Evolutionary conservation across 192 early-diverging fungal species (phyloP).

Genomic region (Chytriomyces sp.): DNA sequence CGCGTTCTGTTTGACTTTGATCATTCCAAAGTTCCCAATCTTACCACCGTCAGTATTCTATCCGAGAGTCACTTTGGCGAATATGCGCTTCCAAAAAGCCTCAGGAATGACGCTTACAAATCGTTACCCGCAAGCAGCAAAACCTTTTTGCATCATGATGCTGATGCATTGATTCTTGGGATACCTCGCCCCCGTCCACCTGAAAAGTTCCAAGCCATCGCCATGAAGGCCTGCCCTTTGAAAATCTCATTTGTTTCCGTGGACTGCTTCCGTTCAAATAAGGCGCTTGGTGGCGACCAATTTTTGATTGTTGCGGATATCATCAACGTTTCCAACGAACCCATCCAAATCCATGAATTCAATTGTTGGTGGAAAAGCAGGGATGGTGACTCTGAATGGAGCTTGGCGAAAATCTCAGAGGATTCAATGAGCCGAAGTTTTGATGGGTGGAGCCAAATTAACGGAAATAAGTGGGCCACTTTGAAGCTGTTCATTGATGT

Average conservation of each 20-base stretch:
- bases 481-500: slow-evolving; percentile 30
- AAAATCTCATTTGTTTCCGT: slow-evolving; percentile 23
- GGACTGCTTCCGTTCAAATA: slow-evolving; percentile 27
- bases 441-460: not conserved
- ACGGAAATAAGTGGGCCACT: slow-evolving; percentile 11
- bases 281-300: slow-evolving; percentile 5
- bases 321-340: not conserved
- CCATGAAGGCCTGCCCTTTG: slow-evolving; percentile 3
- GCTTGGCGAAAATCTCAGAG: slow-evolving; percentile 12
- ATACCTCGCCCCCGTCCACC: slow-evolving; percentile 22
- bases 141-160: not conserved
- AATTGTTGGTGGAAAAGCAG: slow-evolving; percentile 13
- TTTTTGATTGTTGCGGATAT: slow-evolving; percentile 20
- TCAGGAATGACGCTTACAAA: not conserved
- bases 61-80: slow-evolving; percentile 31
- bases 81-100: not conserved
- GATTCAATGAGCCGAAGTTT: slow-evolving; percentile 1
- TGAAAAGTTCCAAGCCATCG: slow-evolving; percentile 12
- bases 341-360: slow-evolving; percentile 16
- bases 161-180: not conserved
- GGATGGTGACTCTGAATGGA: not conserved
- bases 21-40: not conserved
- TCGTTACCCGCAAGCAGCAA: not conserved
- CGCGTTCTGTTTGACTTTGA: slow-evolving; percentile 23
- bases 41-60: slow-evolving; percentile 2